Base-by-base conservation (phyloP, 768 basidiomycete genomes). In the Russula sp. region DNA sequence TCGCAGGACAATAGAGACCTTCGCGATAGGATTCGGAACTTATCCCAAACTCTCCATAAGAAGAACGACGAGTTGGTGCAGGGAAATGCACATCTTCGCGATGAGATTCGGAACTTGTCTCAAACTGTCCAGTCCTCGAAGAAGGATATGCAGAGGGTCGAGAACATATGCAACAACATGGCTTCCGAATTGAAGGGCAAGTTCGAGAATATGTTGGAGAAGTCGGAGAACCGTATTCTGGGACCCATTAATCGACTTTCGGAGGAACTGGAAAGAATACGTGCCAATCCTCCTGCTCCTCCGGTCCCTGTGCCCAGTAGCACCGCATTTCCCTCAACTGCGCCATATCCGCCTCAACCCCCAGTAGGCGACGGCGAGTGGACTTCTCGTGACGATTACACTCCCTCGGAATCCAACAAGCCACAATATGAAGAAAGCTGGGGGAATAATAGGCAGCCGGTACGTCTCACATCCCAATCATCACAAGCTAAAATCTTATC, bases 71-170 rank as follows among this genome's bases (percentile, higher is more conserved):
- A 6, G 49, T 40, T 61, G 40, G 20, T 36, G 3, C 40, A 61
- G 20, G 32, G 38, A 14, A 65, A 61, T 22, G 4, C 18, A 1
- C 30, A 24, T 42, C 64, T 61, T 34, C 59, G 60, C 14, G 32
- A 61, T 16, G 55, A 44, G 16, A 9, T 65, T 24, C 26, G 13
- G 48, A 52, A 24, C 16, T 32, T 65, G 22, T 42, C 59, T 2
- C 59, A 30, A 30, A 46, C 32, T 11, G n/a, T 57, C 40, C 54
- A 65, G 55, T 22, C 13, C 24, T 51, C 59, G n/a, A 61, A 51
- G 60, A 61, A 55, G n/a, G 64, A 65, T 48, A 16, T 61, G 9
- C 64, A 61, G 32, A 61, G 56, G 59, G 32, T 65, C 50, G 60
- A 65, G 49, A 30, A 30, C 44, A 57, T 24, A 28, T 38, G 38